Base-by-base conservation (phyloP, 345 rosid genomes). In the Melastoma malabathricum region DNA sequence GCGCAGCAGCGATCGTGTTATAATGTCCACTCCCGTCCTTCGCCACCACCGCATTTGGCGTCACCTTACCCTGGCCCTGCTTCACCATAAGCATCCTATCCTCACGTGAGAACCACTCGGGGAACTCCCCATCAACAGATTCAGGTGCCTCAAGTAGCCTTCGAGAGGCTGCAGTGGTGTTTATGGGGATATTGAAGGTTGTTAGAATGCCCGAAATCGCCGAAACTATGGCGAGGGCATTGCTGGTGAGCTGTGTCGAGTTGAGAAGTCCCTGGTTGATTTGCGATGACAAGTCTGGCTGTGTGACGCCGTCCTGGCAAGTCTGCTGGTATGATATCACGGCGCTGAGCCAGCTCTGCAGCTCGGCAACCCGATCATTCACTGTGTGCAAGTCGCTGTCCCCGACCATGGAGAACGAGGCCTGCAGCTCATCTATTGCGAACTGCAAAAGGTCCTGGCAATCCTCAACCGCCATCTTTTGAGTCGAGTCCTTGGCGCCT, bases 1-100 rank as follows among this genome's bases (percentile, higher is more conserved):
- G 66, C 41, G 82, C 80, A 6, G 53, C 69, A 13, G 22, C 51
- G 3, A 76, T 69, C 9, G 75, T 68, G 52, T 50, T 76, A 51
- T 50, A 73, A 14, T 71, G 62, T 5, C 78, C 82, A 45, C 71
- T 71, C 2, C 86, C 80, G 52, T 79, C 82, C 56, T 71, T 50
- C 2, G 82, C 78, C 46, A 76, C 86, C 1, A 73, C 55, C 0
- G 67, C 76, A 18, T 79, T 54, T 1, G 82, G 77, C 2, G 8
- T 52, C 22, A 47, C 31, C 13, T 23, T 16, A 18, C 46, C 68
- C 49, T 57, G 58, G 48, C 49, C 45, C 10, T 43, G 15, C 6
- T 64, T 44, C 0, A 64, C 67, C 64, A 74, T 22, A 29, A 74
- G 63, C 61, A 56, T 67, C 52, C 77, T 59, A 51, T 76, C 79